phyloP scores from a whole-genome alignment of 768 basidiomycete species.

The Jaapia argillacea region DNA sequence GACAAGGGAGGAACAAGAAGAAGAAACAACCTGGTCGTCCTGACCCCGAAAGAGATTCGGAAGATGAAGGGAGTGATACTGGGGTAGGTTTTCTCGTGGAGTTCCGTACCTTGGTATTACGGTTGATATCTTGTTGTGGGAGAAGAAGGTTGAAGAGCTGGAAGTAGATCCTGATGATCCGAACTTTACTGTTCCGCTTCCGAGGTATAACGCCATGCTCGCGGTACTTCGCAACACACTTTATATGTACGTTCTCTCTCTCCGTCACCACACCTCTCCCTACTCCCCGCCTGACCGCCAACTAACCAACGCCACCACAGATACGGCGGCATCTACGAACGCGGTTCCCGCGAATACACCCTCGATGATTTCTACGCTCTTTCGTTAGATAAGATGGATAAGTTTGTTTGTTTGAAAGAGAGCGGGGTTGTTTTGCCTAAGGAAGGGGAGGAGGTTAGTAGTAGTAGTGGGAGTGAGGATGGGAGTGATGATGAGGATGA shows the following conservation, averaged over 20 bases:
- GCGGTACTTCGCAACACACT: constrained; percentile 76
- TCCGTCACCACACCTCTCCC: not conserved
- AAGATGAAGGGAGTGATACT: constrained; percentile 15
- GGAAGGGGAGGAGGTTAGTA: constrained; percentile 53
- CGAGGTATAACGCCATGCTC: constrained; percentile 84
- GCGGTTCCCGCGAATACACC: constrained; percentile 75
- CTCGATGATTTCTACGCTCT: constrained; percentile 82
- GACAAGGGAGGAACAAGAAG: constrained; percentile 33
- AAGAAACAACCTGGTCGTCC: constrained; percentile 10
- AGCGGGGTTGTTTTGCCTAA: constrained; percentile 52
- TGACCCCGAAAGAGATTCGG: constrained; percentile 8
- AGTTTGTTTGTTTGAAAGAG: constrained; percentile 62
- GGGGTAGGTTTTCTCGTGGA: constrained; percentile 9
- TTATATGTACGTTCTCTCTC: constrained; percentile 55
- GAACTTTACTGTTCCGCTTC: constrained; percentile 47
- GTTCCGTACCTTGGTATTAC: constrained; percentile 6
- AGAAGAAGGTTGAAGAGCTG: constrained; percentile 13
- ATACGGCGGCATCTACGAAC: constrained; percentile 86
- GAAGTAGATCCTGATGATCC: constrained; percentile 58
- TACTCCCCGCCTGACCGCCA: no score
- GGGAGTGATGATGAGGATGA: constrained; percentile 47
- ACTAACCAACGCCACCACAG: constrained; percentile 27
- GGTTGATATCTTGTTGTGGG: no score
- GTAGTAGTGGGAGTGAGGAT: constrained; percentile 50
- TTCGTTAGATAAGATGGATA: constrained; percentile 77